phyloP scores from a whole-genome alignment of 345 rosid genomes.

The Lepidium aucheri region DNA sequence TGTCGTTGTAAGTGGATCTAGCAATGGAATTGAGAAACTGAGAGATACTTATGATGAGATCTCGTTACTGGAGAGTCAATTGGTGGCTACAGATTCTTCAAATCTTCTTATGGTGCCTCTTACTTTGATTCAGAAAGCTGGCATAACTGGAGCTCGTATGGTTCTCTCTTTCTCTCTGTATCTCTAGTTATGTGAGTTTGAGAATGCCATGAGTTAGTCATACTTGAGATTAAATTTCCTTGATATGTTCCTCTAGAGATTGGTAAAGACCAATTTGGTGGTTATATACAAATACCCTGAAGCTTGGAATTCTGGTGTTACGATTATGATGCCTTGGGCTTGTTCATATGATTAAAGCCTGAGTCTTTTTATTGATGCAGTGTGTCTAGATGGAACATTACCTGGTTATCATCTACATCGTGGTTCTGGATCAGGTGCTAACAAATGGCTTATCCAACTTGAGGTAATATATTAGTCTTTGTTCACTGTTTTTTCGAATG shows the following conservation, averaged over 20 bases:
- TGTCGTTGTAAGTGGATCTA: slow-evolving; percentile 36
- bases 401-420: slow-evolving; percentile 82
- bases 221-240: not conserved
- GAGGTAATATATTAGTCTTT: slow-evolving; percentile 41
- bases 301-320: not conserved
- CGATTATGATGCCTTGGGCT: not conserved
- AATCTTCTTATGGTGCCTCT: slow-evolving; percentile 62
- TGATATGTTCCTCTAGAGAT: not conserved
- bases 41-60: slow-evolving; percentile 23
- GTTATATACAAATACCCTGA: not conserved
- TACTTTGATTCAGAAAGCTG: slow-evolving; percentile 80
- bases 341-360: not conserved
- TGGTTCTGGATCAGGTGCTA: slow-evolving; percentile 71
- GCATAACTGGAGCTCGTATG: slow-evolving; percentile 79
- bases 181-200: not conserved
- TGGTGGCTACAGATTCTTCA: slow-evolving; percentile 15
- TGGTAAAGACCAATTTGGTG: not conserved
- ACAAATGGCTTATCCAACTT: slow-evolving; percentile 74
- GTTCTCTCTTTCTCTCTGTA: slow-evolving; percentile 24
- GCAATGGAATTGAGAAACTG: slow-evolving; percentile 25
- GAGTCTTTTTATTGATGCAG: slow-evolving; percentile 25
- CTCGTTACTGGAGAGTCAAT: slow-evolving; percentile 26
- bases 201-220: not conserved
- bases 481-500: not conserved
- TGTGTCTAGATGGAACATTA: slow-evolving; percentile 78